A percentile compares a stretch with the other conserved stretches of the same genome.
Evolutionary conservation across 805 yeast species (phyloP).

Genomic region (Candida xiaguanensis): DNA sequence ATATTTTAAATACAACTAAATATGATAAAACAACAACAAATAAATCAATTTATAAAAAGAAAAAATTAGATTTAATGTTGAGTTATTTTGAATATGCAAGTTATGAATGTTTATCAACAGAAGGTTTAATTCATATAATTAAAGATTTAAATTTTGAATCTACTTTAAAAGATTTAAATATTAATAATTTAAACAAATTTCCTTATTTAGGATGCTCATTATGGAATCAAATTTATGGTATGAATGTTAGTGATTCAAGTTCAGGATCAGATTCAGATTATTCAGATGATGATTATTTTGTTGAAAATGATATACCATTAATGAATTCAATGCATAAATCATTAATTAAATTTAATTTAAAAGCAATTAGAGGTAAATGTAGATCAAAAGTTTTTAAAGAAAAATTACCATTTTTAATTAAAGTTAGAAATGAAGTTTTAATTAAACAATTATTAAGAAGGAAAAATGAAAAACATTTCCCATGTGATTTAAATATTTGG

Average conservation of each 20-base stretch:
- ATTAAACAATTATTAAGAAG: slow-evolving; percentile 27
- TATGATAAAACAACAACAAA: slow-evolving; percentile 16
- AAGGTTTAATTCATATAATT: slow-evolving; percentile 48
- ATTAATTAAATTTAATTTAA: slow-evolving; percentile 32
- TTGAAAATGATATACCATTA: slow-evolving; percentile 17
- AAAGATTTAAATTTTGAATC: slow-evolving; percentile 45
- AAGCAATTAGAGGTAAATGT: slow-evolving; percentile 36
- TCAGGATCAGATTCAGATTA: slow-evolving; percentile 16
- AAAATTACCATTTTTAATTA: slow-evolving; percentile 44
- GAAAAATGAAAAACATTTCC: slow-evolving; percentile 28
- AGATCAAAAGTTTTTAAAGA: slow-evolving; percentile 49
- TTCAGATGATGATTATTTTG: slow-evolving; percentile 19
- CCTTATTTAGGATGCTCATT: slow-evolving; percentile 55
- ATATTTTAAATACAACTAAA: slow-evolving; percentile 42
- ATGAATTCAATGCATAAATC: slow-evolving; percentile 27
- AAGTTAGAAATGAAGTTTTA: slow-evolving; percentile 42
- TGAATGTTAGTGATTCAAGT: slow-evolving; percentile 7
- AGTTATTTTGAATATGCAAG: slow-evolving; percentile 52
- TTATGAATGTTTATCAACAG: slow-evolving; percentile 48
- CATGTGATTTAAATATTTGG: slow-evolving; percentile 38
- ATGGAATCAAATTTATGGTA: slow-evolving; percentile 27
- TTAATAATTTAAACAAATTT: slow-evolving; percentile 23
- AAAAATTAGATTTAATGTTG: slow-evolving; percentile 37
- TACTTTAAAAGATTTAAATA: slow-evolving; percentile 19
- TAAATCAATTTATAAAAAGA: slow-evolving; percentile 25